Base-by-base conservation (phyloP, 2,329 filamentous ascomycete genomes). In the Geosmithia morbida region DNA sequence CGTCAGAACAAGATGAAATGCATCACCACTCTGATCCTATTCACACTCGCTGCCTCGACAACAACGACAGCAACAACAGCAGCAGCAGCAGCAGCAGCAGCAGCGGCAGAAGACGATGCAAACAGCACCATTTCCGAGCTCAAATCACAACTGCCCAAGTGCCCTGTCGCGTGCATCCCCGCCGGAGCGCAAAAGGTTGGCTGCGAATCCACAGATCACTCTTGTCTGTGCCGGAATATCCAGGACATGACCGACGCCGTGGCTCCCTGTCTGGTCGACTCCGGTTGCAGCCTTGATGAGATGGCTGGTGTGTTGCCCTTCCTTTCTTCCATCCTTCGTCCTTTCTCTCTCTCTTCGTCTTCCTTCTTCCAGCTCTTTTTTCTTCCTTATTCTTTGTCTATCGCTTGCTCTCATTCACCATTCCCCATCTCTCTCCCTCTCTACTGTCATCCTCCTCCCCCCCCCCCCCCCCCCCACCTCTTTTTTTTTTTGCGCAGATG, bases 201-300 rank as follows among this genome's bases (percentile, higher is more conserved):
- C 49, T 70, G 67, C 57, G 48, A 43, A 2, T 20, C 57, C 45
- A 50, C 50, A 47, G 64, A 70, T 53, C 52, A 60, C 42, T 51
- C 47, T 14, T 70, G 68, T 57, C 61, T 63, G 49, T 71, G 68
- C 56, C 43, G 44, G 45, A 61, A 66, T 40, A 49, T 62, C 17
- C 53, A 60, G 37, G 53, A 55, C 41, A 59, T 70, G 47, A 63
- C 60, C 8, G 48, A 56, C 26, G 53, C 55, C 7, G 59, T 63
- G 29, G 52, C 61, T 40, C 57, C 59, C 22, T 70, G 67, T 50
- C 54, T 69, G 22, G 57, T 61, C 5, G 51, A 56, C 18, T 42
- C 26, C 17, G 30, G 18, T 7, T 49, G 48, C 40, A 29, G 20
- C 17, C 29, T 49, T 18, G 30, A 42, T 17, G 48, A 49, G n/a